Base-by-base conservation (phyloP, 2,329 filamentous ascomycete genomes). In the Madurella mycetomatis region DNA sequence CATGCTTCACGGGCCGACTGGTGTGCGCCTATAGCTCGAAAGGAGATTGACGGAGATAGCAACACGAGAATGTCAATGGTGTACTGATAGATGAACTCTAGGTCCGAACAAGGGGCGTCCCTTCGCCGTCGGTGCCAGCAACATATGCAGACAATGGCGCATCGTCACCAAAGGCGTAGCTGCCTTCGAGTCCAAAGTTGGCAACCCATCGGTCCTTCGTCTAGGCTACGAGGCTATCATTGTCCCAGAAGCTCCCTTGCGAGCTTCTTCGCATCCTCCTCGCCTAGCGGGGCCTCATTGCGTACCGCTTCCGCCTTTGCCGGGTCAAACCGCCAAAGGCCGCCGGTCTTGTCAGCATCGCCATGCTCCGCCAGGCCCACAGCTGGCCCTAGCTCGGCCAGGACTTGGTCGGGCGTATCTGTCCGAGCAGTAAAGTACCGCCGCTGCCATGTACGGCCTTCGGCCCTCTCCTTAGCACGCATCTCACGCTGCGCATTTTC, bases 401-500 rank as follows among this genome's bases (percentile, higher is more conserved):
- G 74, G 0, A 76, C 69, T 8, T 68, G 58, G 55, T 84, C 81
- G 0, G 66, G 56, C 16, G 54, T 62, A 12, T 71, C 73, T 56
- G 76, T 67, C 65, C 80, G 64, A 65, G 70, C 65, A 54, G 77
- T 82, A 73, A 97, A 99, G 75, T 94, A 97, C 51, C 87, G 81
- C 44, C 91, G 81, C 66, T 91, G 81, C 92, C 94, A 99, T 41
- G 82, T 77, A 42, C 80, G 80, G 17, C 85, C 85, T 63, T 91
- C 88, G n/a, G 81, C 78, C 64, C 83, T 83, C 70, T 96, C 92
- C 65, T 83, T 77, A 68, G 82, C 82, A 60, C 92, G 84, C 73
- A 76, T 66, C 84, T 78, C 70, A 81, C 89, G 84, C 76, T 97
- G 92, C 37, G 86, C 84, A 63, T 90, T 89, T 72, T 97, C 94